Percentiles rank a stretch among this genome's conserved stretches.
phyloP scores from a whole-genome alignment of 2,329 filamentous ascomycete species.

The Cadophora sp. region DNA sequence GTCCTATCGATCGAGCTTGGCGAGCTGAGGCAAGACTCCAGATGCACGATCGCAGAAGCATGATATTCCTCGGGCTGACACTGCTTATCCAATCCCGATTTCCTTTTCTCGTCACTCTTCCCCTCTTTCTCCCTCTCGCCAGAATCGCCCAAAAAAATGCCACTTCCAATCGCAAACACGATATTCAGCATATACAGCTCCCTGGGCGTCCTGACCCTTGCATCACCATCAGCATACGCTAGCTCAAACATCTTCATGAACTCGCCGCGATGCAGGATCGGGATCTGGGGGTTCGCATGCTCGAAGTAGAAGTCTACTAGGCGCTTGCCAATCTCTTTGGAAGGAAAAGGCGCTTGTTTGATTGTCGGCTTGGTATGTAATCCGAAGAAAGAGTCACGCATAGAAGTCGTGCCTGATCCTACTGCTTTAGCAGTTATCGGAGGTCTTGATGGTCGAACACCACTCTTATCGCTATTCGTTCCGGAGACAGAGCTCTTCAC shows the following conservation, averaged over 20 bases:
- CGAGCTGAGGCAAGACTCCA: slow-evolving; percentile 80
- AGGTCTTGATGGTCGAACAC: slow-evolving; percentile 64
- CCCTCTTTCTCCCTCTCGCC: slow-evolving; percentile 47
- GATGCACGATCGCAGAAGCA: slow-evolving; percentile 88
- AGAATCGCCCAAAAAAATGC: slow-evolving; percentile 81
- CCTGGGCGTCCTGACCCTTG: slow-evolving; percentile 71
- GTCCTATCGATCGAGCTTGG: slow-evolving; percentile 57
- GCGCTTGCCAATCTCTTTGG: slow-evolving; percentile 72
- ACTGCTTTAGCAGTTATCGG: slow-evolving; percentile 48
- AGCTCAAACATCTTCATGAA: slow-evolving; percentile 89
- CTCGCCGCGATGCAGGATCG: slow-evolving; percentile 85
- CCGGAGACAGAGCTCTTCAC: slow-evolving; percentile 76
- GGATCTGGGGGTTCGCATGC: slow-evolving; percentile 95
- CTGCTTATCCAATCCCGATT: slow-evolving; percentile 50
- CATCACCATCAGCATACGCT: slow-evolving; percentile 72
- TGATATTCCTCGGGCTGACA: slow-evolving; percentile 94
- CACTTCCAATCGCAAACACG: slow-evolving; percentile 94
- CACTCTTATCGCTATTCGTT: slow-evolving; percentile 70
- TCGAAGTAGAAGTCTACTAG: slow-evolving; percentile 90
- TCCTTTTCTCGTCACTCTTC: slow-evolving; percentile 44
- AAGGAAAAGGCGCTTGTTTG: slow-evolving; percentile 83
- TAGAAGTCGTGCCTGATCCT: slow-evolving; percentile 70
- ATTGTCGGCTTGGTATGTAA: slow-evolving; percentile 90
- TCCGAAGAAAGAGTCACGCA: slow-evolving; percentile 98
- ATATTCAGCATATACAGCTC: slow-evolving; percentile 97